phyloP scores from a whole-genome alignment of 2,329 filamentous ascomycete species.

The Davidsoniella eucalypti region DNA sequence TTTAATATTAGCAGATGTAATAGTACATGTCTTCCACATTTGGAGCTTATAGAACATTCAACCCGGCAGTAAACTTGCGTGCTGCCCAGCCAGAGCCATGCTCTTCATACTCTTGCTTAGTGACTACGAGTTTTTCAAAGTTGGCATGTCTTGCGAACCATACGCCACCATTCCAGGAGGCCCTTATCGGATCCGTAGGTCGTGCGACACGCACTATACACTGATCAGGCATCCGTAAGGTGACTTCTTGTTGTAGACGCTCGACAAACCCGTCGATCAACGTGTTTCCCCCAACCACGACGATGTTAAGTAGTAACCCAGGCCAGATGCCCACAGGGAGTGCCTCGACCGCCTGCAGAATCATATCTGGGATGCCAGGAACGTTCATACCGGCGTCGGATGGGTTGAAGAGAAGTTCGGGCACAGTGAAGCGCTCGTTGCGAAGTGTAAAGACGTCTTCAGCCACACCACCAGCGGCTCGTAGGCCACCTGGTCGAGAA shows the following conservation, averaged over 20 bases:
- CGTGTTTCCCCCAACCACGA: constrained; percentile 77
- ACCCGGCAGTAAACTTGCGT: constrained; percentile 42
- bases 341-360: constrained; percentile 58
- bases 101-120: constrained; percentile 80
- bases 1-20: no score
- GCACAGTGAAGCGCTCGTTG: constrained; percentile 82
- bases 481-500: constrained; percentile 25
- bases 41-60: constrained; percentile 5
- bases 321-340: constrained; percentile 75
- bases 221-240: constrained; percentile 55
- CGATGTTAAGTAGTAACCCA: constrained; percentile 66
- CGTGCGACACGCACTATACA: constrained; percentile 60
- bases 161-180: constrained; percentile 75
- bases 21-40: no score
- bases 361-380: constrained; percentile 64
- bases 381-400: constrained; percentile 72
- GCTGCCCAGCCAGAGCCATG: constrained; percentile 60
- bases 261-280: constrained; percentile 67
- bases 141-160: constrained; percentile 54
- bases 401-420: constrained; percentile 79
- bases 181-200: constrained; percentile 56
- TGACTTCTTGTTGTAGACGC: constrained; percentile 59
- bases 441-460: constrained; percentile 78
- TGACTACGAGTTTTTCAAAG: constrained; percentile 55
- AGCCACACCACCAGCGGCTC: constrained; percentile 25